Evolutionary conservation across 1,139 yeast species (phyloP), one percentile per base, ranked within the genome.

Genomic region (Debaryomycetaceae sp.): DNA sequence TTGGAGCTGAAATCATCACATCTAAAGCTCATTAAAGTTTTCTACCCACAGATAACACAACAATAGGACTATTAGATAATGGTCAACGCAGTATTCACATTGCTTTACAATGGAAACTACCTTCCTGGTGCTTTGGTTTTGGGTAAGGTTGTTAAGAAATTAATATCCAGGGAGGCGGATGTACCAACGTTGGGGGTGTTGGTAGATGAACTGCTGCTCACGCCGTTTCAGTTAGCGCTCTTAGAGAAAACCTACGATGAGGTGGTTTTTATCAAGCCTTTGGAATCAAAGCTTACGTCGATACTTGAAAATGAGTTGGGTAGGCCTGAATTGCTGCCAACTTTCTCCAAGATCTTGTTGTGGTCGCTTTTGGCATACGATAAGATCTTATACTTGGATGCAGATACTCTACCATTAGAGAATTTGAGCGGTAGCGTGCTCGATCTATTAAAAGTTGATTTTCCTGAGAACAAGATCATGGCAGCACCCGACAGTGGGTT

Each of bases 401-500:
- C 90, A 4, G 98, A 93, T 60, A 81, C 90, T 4, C 69, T 90
- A 42, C 89, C 96, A 1, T 47, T 83, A 24, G 48, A 45, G 51
- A 76, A 37, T 70, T 68, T 55, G 55, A 65, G 43, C 53, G 83
- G 52, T 68, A 78, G 59, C 58, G 66, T 53, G 40, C 55, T 59
- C 34, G 70, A 63, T 47, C 62, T 63, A 41, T 59, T 65, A 46
- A 55, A 48, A 40, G 55, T 72, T 39, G 68, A 67, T 6, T 63
- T 73, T 39, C 67, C 65, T 1, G 53, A 58, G 14, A 58, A 64
- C 36, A 72, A 75, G 47, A 72, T 85, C 13, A 68, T 75, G 39
- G 98, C 97, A 0, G 76, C 88, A n/a, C 95, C 97, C 0, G 98
- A 93, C 66, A 75, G 85, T 24, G 97, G 98, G 14, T 93, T 97